phyloP scores from a whole-genome alignment of 75 land plant genomes.

The Isoetes taiwanensis region DNA sequence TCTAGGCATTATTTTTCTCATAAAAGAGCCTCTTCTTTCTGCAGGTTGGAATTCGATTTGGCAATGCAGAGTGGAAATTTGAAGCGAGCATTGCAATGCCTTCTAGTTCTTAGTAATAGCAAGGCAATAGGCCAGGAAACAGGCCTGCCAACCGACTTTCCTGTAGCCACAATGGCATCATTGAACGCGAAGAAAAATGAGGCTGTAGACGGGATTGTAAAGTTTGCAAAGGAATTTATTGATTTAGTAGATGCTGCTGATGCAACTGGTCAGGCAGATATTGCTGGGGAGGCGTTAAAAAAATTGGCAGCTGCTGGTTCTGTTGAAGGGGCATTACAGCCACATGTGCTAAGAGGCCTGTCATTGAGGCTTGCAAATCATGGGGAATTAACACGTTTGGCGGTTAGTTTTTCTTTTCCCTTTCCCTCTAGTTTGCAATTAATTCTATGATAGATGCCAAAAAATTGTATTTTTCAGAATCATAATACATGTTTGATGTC shows the following conservation, averaged over 20 bases:
- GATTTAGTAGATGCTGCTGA: constrained; percentile 98
- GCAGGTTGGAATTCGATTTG: constrained; percentile 86
- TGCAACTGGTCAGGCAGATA: constrained; percentile 89
- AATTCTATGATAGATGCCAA: no score
- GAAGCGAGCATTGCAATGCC: constrained; percentile 90
- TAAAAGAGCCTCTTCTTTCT: no score
- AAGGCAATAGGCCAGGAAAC: constrained; percentile 70
- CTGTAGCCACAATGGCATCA: constrained; percentile 49
- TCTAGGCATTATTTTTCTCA: no score
- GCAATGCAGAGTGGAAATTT: constrained; percentile 94
- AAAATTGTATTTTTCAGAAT: no score
- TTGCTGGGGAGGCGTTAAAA: constrained; percentile 83
- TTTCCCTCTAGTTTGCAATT: no score
- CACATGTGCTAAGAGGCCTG: constrained; percentile 61
- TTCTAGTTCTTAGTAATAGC: constrained; percentile 87
- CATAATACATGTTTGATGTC: no score
- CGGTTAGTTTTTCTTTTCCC: constrained; percentile 32
- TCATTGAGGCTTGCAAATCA: constrained; percentile 84
- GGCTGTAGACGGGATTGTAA: constrained; percentile 85
- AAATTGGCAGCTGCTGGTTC: constrained; percentile 89
- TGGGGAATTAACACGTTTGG: constrained; percentile 89
- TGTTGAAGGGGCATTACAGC: constrained; percentile 75
- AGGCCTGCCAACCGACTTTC: constrained; percentile 29
- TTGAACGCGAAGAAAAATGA: constrained; percentile 60
- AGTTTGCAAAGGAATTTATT: constrained; percentile 85